Base-by-base conservation (phyloP, 2,329 filamentous ascomycete species). In the Rutstroemia sp. region DNA sequence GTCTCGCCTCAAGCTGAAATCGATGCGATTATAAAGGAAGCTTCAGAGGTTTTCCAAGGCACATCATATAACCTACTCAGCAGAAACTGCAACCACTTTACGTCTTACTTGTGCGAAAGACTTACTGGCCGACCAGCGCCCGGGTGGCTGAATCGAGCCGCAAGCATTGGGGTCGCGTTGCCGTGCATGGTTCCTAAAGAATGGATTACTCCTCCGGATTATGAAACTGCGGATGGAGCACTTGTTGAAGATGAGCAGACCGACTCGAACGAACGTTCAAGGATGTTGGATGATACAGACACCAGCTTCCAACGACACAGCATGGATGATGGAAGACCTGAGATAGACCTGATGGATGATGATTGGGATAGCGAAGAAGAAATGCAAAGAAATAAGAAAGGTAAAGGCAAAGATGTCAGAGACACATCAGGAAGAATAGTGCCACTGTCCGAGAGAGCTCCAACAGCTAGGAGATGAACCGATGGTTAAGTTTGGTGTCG, bases 71-170 rank as follows among this genome's bases (percentile, higher is more conserved):
- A 94, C 66, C 79, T 95, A 14, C 77, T 95, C 46, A 90, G 85
- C 19, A 84, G 84, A 64, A 95, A 95, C 71, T 95, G 89, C 78
- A 95, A 95, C 70, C 89, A 95, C 70, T 95, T 95, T 69, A 92
- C 89, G 2, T 83, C 83, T 19, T 83, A 87, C 65, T 78, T 95
- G 17, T 91, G 87, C 71, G 77, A 86, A 68, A 81, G 81, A 62
- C 77, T 95, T 54, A 92, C 88, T 2, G 82, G 84, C 5, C 79
- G 81, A 47, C 75, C 83, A 1, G 87, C 87, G 0, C 89, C 89
- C 0, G 73, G 71, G 17, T 95, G 89, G 87, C 74, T 95, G 54
- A 95, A 95, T 67, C 81, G 89, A 55, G 89, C 89, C 1, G 89
- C 89, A n/a, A 86, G 81, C 63, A 89, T 95, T 60, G 89, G 89